Conservation (phyloP, 116 monocot species). For the Phalaenopsis hybrid region DNA sequence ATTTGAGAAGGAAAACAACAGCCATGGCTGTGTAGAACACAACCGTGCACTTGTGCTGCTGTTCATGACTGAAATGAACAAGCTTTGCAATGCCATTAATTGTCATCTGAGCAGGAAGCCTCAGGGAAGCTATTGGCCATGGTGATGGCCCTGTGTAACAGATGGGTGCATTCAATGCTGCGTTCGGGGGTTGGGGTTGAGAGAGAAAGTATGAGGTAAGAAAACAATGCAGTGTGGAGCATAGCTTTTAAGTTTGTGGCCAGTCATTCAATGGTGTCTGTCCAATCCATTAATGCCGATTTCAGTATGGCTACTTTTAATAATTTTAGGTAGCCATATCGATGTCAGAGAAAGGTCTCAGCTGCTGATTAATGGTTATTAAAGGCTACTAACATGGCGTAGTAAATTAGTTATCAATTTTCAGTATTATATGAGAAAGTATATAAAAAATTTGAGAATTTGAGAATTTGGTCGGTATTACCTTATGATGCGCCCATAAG, state of each 20-base stretch:
- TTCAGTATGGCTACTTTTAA: background rate
- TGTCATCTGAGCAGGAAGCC: background rate
- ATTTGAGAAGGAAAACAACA: background rate
- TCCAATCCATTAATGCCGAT: slow-evolving; percentile 3
- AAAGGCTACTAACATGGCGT: no score
- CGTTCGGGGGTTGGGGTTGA: background rate
- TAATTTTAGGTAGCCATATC: background rate
- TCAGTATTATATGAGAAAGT: no score
- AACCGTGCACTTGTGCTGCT: background rate
- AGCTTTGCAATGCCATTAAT: background rate
- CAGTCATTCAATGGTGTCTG: background rate
- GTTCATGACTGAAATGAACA: background rate
- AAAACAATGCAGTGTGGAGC: slow-evolving; percentile 1
- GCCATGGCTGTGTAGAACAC: background rate
- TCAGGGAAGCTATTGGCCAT: background rate
- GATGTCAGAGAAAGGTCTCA: background rate
- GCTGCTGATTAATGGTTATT: background rate
- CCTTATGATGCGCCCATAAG: no score
- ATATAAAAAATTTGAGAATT: no score
- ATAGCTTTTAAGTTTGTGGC: background rate
- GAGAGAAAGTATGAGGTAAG: background rate
- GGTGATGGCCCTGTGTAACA: background rate
- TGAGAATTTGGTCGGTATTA: no score
- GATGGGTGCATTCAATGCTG: slow-evolving; percentile 3
- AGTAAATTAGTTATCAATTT: no score